Evolutionary conservation across 768 basidiomycete genomes (phyloP), one percentile per base, ranked within the genome.

Genomic region (Boletus bicolor): DNA sequence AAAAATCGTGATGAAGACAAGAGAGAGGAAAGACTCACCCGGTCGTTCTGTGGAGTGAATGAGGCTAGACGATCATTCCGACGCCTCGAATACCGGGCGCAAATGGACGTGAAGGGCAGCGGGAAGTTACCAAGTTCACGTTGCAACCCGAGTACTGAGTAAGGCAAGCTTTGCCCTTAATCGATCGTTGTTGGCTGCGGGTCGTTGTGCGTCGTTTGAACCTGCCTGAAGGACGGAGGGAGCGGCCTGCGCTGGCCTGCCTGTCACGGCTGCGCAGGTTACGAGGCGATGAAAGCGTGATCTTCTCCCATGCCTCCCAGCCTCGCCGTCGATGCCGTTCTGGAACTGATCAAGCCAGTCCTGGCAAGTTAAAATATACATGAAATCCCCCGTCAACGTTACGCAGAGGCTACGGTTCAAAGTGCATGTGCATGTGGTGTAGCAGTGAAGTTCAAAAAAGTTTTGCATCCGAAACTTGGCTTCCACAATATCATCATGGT

Each of bases 61-160:
- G 49, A 44, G 56, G 51, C 68, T 67, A 68, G 49, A 57, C 41
- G 44, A 49, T 55, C 66, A 69, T 69, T 56, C 48, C 30, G 44
- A 44, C 43, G 24, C 53, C 49, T 43, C 30, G 41, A 39, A 48
- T 10, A 15, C 42, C 28, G 45, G 61, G 58, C 54, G 61, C 38
- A 61, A 65, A 49, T 55, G 39, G 65, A 45, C 48, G 64, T 60
- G 62, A 61, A 64, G 51, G 44, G 60, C 48, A 63, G 21, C 41
- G 44, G 56, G 47, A 49, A 49, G 37, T 57, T 51, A 54, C 38
- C 49, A 44, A 47, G 56, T 53, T 60, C 53, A 53, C 61, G 49
- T 53, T 64, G 61, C 57, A 42, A 50, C 43, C 53, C 48, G 44
- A 45, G 54, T 51, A 55, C 51, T 47, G 43, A 43, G 58, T 49